Base-by-base conservation (phyloP, 2,329 filamentous ascomycete genomes). In the Apiospora rasikravindrae region DNA sequence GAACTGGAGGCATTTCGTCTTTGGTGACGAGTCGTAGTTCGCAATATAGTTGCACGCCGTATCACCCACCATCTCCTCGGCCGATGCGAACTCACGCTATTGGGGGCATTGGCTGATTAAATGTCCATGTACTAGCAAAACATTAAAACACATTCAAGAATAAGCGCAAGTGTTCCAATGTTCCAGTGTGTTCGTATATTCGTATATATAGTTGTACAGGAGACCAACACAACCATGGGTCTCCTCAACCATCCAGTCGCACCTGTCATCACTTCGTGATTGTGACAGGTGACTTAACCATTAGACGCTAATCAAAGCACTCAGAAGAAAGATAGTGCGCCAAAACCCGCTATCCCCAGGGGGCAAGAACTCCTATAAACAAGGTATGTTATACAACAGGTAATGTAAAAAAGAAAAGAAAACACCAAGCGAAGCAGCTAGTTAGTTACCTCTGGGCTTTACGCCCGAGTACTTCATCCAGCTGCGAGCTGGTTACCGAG, bases 1-100 rank as follows among this genome's bases (percentile, higher is more conserved):
- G 33, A 99, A 98, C 79, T 98, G 94, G 88, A 87, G 87, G 70
- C 85, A 87, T 4, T 98, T 98, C 81, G 87, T 94, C 11, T 92
- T 92, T 80, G 94, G 93, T 14, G 66, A 45, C n/a, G 26, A 68
- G 40, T 68, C n/a, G 16, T 53, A 57, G 70, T 67, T 5, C n/a
- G 22, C 11, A 14, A 13, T 24, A 4, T 11, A 14, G 5, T 13
- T 13, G n/a, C 49, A 37, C 13, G 49, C 49, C 49, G 8, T 51
- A 24, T 24, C 49, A 49, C 22, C 19, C 49, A 51, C n/a, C 49
- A 14, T 6, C n/a, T 13, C 10, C n/a, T 26, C n/a, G n/a, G n/a
- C n/a, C n/a, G 10, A 11, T 51, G n/a, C 24, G 4, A 4, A 26
- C 11, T 4, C 11, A 51, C 8, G 8, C n/a, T 11, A 49, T 49